Evolutionary conservation across 306 rosid genomes (phyloP).

Genomic region (Prunus campanulata): DNA sequence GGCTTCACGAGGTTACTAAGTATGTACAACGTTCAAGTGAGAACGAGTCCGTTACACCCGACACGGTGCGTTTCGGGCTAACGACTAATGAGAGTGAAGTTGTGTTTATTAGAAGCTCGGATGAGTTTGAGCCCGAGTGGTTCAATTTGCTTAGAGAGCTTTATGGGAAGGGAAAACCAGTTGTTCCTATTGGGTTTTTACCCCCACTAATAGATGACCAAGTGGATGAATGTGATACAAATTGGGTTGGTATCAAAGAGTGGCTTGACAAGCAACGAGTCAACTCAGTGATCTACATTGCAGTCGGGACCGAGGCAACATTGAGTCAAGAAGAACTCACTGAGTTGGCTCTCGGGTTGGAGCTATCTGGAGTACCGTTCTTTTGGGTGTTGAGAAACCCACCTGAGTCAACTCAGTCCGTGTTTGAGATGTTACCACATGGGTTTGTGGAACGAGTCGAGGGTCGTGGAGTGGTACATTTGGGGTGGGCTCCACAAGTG

Average conservation of each 20-base stretch:
- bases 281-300: slow-evolving; percentile 39
- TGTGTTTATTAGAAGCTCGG: slow-evolving; percentile 33
- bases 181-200: slow-evolving; percentile 32
- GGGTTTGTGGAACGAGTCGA: slow-evolving; percentile 39
- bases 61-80: slow-evolving; percentile 30
- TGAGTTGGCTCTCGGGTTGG: slow-evolving; percentile 43
- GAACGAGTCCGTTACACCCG: slow-evolving; percentile 18
- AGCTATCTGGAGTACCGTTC: slow-evolving; percentile 32
- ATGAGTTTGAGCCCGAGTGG: slow-evolving; percentile 43
- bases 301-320: slow-evolving; percentile 37
- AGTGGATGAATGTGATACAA: not conserved
- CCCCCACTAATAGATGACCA: slow-evolving; percentile 23
- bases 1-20: slow-evolving; percentile 28
- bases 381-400: slow-evolving; percentile 37
- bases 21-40: slow-evolving; percentile 4
- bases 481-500: slow-evolving; percentile 44
- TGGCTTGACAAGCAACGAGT: slow-evolving; percentile 32
- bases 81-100: slow-evolving; percentile 26
- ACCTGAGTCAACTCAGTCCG: slow-evolving; percentile 14
- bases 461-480: slow-evolving; percentile 24
- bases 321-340: slow-evolving; percentile 29
- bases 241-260: slow-evolving; percentile 6
- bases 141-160: slow-evolving; percentile 28
- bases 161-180: slow-evolving; percentile 27
- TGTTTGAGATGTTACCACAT: slow-evolving; percentile 29